phyloP scores from a whole-genome alignment of 2,329 filamentous ascomycete species.

The Neurospora crassa region DNA sequence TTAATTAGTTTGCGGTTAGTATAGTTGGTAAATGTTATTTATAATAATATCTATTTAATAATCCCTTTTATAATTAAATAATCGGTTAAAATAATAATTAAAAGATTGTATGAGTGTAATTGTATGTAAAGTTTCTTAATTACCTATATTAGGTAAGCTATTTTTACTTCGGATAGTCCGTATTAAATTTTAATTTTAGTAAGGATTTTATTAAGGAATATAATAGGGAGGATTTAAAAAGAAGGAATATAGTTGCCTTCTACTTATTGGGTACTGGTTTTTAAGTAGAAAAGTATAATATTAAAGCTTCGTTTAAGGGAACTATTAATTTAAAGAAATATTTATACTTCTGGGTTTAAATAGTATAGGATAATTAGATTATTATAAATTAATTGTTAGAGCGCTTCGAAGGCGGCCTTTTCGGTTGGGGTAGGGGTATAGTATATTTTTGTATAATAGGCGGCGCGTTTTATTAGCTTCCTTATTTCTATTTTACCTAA shows the following conservation, averaged over 20 bases:
- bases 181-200: no score
- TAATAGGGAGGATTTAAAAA: not conserved
- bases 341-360: not conserved
- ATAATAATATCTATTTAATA: not conserved
- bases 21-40: not conserved
- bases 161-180: no score
- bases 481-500: not conserved
- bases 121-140: no score
- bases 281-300: not conserved
- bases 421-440: not conserved
- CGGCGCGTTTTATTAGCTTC: fast-evolving
- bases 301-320: not conserved
- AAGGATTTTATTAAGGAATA: no score
- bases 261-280: fast-evolving
- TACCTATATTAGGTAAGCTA: no score
- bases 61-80: no score
- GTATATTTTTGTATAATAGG: not conserved
- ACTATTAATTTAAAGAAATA: not conserved
- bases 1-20: not conserved
- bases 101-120: no score
- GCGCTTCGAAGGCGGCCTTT: not conserved
- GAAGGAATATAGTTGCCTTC: no score
- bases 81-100: no score
- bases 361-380: not conserved
- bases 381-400: not conserved